These are phyloP conservation scores for Cytospora paraplurivora DNA, from an alignment of 2,329 filamentous ascomycete genomes.

Conservation along the genomic window DNA sequence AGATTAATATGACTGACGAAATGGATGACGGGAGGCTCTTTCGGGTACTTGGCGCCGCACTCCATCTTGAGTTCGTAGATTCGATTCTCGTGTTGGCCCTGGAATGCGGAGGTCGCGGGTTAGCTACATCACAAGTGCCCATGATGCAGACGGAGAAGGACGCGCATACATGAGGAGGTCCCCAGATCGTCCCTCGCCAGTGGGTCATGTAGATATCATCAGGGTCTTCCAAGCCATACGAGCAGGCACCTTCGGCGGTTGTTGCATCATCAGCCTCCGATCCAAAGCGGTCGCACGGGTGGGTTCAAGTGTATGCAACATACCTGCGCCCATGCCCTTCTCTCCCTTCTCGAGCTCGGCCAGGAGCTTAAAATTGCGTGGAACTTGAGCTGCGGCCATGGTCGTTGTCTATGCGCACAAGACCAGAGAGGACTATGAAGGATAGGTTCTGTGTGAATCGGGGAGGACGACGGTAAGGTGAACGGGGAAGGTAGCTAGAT, in stretches of 20 bases:
- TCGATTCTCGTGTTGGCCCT: slow-evolving; percentile 92
- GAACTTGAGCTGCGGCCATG: slow-evolving; percentile 61
- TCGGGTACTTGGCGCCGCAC: slow-evolving; percentile 87
- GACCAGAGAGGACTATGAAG: neutral
- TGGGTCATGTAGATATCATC: slow-evolving; percentile 97
- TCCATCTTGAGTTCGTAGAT: slow-evolving; percentile 99
- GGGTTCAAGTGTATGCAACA: slow-evolving; percentile 33
- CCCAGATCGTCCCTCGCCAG: slow-evolving; percentile 98
- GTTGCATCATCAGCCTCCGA: slow-evolving; percentile 15
- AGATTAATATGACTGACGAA: slow-evolving; percentile 96
- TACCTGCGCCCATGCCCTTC: slow-evolving; percentile 91
- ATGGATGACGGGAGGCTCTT: slow-evolving; percentile 83
- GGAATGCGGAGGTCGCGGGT: slow-evolving; percentile 45
- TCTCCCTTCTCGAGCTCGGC: slow-evolving; percentile 99
- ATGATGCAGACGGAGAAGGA: slow-evolving; percentile 7
- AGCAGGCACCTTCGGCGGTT: slow-evolving; percentile 75
- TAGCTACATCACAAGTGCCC: slow-evolving; percentile 9
- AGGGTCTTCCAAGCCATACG: slow-evolving; percentile 90
- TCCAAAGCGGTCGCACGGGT: neutral
- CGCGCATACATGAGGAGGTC: slow-evolving; percentile 79
- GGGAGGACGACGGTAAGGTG: slow-evolving; percentile 1
- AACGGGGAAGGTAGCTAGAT: neutral
- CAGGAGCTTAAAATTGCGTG: slow-evolving; percentile 92
- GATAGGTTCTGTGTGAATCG: neutral
- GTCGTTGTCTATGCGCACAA: slow-evolving; percentile 16